These are phyloP conservation scores for Leccinum arenicola DNA, from an alignment of 768 basidiomycete species.

Conservation along the genomic window DNA sequence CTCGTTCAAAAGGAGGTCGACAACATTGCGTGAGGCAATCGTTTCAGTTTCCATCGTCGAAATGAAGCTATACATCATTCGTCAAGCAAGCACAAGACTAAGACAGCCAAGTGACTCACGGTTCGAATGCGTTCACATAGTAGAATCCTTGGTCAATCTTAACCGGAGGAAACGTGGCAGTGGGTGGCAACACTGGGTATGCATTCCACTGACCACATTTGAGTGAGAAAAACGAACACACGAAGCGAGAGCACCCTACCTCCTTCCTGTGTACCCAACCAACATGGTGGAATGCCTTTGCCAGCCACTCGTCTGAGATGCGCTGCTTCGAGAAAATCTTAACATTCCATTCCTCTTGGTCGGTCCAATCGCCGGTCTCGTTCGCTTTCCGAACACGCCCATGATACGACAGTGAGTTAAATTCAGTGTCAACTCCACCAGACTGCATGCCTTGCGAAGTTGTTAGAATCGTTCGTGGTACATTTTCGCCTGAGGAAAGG, in stretches of 20 bases:
- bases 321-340: conserved; percentile 81
- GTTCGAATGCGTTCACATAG: conserved; percentile 91
- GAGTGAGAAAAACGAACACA: conserved; percentile 4
- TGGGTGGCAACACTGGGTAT: conserved; percentile 72
- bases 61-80: conserved; percentile 52
- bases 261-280: conserved; percentile 84
- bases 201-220: conserved; percentile 65
- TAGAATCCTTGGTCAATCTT: conserved; percentile 77
- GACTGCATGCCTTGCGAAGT: conserved; percentile 57
- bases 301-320: conserved; percentile 69
- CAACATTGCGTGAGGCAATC: conserved; percentile 75
- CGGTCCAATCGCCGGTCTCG: conserved; percentile 20
- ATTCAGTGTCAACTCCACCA: conserved; percentile 66
- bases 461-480: conserved; percentile 72
- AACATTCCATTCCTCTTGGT: conserved; percentile 58
- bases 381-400: conserved; percentile 42
- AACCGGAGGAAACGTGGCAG: conserved; percentile 67
- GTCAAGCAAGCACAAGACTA: conserved; percentile 1
- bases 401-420: conserved; percentile 86
- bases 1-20: conserved; percentile 74
- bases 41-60: conserved; percentile 96
- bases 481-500: conserved; percentile 38
- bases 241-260: conserved; percentile 34
- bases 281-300: conserved; percentile 63
- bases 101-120: conserved; percentile 46